Evolutionary conservation across 106 monocot species (phyloP).

Genomic region (Acorus calamus): DNA sequence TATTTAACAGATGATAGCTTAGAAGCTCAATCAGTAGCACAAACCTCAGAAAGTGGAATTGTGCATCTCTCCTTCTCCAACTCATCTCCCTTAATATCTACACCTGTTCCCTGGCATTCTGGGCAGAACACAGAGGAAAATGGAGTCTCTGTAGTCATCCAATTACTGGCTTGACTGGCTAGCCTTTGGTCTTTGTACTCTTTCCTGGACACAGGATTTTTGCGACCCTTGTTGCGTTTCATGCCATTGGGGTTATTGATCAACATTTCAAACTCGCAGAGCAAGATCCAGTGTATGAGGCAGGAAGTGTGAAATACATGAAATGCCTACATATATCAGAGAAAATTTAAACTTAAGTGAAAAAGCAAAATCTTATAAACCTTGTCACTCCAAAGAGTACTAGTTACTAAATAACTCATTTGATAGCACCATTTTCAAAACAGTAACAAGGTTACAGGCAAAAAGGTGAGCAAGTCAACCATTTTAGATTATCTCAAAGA

Average conservation of each 20-base stretch:
- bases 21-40: neutral
- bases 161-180: no score
- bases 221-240: conserved; percentile 41
- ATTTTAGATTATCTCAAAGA: no score
- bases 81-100: conserved; percentile 32
- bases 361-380: no score
- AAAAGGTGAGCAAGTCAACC: no score
- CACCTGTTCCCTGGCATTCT: conserved; percentile 84
- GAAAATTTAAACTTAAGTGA: neutral
- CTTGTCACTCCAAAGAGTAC: no score
- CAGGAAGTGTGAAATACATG: conserved; percentile 90
- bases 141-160: conserved; percentile 6
- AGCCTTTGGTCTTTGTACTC: no score
- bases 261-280: conserved; percentile 62
- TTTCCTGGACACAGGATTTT: neutral
- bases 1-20: no score
- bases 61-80: conserved; percentile 37
- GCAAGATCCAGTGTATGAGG: conserved; percentile 86
- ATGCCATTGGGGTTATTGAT: conserved; percentile 14
- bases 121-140: conserved; percentile 69
- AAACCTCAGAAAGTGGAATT: conserved; percentile 57
- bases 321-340: conserved; percentile 73
- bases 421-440: no score
- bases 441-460: no score
- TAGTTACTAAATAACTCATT: no score